phyloP scores from a whole-genome alignment of 2,329 filamentous ascomycete species.

The Aspergillus bombycis region DNA sequence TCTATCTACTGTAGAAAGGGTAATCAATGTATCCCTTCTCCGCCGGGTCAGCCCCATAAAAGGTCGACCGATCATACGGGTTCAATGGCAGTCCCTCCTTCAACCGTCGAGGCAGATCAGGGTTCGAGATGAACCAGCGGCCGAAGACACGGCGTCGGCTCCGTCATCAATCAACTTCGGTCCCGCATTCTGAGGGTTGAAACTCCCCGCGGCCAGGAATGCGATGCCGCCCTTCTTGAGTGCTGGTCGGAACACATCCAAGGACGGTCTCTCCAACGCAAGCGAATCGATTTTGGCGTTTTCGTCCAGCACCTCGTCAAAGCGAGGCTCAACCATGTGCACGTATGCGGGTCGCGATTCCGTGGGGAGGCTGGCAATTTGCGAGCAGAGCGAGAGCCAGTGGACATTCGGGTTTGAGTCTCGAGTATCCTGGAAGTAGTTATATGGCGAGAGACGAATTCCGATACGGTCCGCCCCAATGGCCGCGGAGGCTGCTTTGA shows the following conservation, averaged over 20 bases:
- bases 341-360: neutral
- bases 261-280: neutral
- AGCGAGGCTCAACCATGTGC: neutral
- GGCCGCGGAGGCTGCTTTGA: slow-evolving; percentile 53
- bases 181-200: neutral
- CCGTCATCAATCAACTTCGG: neutral
- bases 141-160: slow-evolving; percentile 41
- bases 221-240: neutral
- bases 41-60: slow-evolving; percentile 41
- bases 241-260: neutral
- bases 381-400: neutral
- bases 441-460: slow-evolving; percentile 62
- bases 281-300: neutral
- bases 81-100: slow-evolving; percentile 40
- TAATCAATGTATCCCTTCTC: slow-evolving; percentile 45
- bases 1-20: slow-evolving; percentile 26
- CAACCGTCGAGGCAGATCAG: slow-evolving; percentile 46
- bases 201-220: neutral
- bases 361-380: neutral
- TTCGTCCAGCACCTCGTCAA: neutral
- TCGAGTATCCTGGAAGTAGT: neutral
- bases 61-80: slow-evolving; percentile 44
- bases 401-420: neutral
- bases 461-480: slow-evolving; percentile 53
- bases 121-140: slow-evolving; percentile 48